Evolutionary conservation across 177 flowering plant genomes (phyloP).

Genomic region (Tripterygium wilfordii): DNA sequence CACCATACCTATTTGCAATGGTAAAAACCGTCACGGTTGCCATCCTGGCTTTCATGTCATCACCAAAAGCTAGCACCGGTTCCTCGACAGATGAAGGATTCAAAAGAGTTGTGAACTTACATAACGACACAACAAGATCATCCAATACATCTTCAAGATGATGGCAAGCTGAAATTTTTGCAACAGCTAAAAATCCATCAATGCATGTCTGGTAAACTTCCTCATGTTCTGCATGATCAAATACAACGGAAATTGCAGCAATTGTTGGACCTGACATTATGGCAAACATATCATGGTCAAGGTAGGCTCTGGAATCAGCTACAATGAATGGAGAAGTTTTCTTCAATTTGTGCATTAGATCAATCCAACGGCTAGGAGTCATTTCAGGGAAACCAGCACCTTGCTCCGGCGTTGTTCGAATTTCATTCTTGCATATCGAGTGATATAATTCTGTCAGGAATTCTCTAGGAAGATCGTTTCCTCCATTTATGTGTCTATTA

Average conservation of each 20-base stretch:
- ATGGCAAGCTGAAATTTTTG: slow-evolving; percentile 73
- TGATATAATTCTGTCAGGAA: slow-evolving; percentile 66
- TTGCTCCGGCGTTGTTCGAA: slow-evolving; percentile 70
- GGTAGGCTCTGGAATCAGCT: slow-evolving; percentile 49
- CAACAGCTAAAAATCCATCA: slow-evolving; percentile 79
- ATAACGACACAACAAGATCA: slow-evolving; percentile 81
- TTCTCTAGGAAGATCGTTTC: slow-evolving; percentile 79
- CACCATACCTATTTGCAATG: slow-evolving; percentile 77
- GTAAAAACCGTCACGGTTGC: slow-evolving; percentile 79
- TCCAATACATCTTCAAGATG: slow-evolving; percentile 71
- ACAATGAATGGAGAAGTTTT: slow-evolving; percentile 57
- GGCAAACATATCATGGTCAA: slow-evolving; percentile 85
- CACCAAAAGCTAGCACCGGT: slow-evolving; percentile 60
- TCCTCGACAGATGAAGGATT: slow-evolving; percentile 63
- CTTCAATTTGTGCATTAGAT: slow-evolving; percentile 68
- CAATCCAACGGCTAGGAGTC: slow-evolving; percentile 81
- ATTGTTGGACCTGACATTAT: slow-evolving; percentile 84
- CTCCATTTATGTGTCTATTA: slow-evolving; percentile 79
- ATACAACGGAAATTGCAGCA: slow-evolving; percentile 89
- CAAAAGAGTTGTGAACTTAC: slow-evolving; percentile 74
- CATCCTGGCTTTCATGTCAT: slow-evolving; percentile 75
- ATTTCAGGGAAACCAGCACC: slow-evolving; percentile 59
- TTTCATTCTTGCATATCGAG: slow-evolving; percentile 81
- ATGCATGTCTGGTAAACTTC: slow-evolving; percentile 70
- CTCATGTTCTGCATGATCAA: slow-evolving; percentile 80